Base-by-base conservation (phyloP, 495 filamentous ascomycete genomes). In the Podospora pseudoanserina region DNA sequence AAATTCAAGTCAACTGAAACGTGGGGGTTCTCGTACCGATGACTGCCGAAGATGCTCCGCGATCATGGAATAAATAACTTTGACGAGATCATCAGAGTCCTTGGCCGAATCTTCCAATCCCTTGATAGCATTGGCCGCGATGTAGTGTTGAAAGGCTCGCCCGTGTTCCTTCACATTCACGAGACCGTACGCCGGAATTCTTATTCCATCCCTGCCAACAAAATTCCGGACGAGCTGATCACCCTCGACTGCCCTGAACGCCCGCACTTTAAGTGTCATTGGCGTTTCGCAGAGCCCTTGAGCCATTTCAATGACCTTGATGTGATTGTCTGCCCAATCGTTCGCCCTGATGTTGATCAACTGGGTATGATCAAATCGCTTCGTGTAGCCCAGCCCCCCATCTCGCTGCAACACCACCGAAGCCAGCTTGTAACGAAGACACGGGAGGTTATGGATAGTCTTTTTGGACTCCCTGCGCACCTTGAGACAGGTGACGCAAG, bases 371-470 rank as follows among this genome's bases (percentile, higher is more conserved):
- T 64, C 44, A 74, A 81, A 82, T 44, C 81, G 75, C 15, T 73
- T 69, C 0, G 82, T 84, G 23, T 81, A 67, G 18, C 71, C 53
- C 27, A 83, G 65, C 4, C 79, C 78, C 9, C 79, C 79, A 3
- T 73, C 69, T 23, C 82, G 82, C 60, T 77, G 79, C 5, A 79
- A 70, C 5, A 69, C 63, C 13, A 79, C 72, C 49, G 79, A 72
- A 23, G 76, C 75, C 9, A 83, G 66, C 68, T 78, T 82, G 67
- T 70, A 76, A 13, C 80, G 79, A 30, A 78, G 61, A 53, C 82
- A 84, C 0, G 76, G 79, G 18, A 80, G 68, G 26, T 72, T 71
- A 63, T 83, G 80, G 19, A 83, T 81, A 13, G 79, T 78, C 64
- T 83, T 84, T 66, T 81, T 83, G 4, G 79, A 77, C 2, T 72